Percentiles rank a stretch among this genome's conserved stretches.
Evolutionary conservation across 2,329 filamentous ascomycete genomes (phyloP).

Genomic region (Reticulascus tulasneorum): DNA sequence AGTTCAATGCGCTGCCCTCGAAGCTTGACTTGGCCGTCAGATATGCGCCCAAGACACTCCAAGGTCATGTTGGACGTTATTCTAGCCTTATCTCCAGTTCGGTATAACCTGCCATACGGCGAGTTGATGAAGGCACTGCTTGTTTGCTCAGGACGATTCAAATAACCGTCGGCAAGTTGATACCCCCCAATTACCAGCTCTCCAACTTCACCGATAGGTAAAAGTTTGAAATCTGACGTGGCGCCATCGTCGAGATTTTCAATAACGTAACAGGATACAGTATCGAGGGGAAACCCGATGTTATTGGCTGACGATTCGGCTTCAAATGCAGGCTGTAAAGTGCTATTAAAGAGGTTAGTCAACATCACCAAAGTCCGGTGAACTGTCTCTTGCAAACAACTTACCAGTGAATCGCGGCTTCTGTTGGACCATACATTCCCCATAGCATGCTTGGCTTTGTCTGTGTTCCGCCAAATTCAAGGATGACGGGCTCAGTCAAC

Average conservation of each 20-base stretch:
- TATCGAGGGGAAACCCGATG: constrained; percentile 75
- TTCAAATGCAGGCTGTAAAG: constrained; percentile 62
- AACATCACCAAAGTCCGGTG: not conserved
- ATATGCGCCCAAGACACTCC: constrained; percentile 80
- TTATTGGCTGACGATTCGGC: constrained; percentile 55
- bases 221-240: constrained; percentile 39
- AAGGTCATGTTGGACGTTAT: constrained; percentile 64
- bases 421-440: constrained; percentile 93
- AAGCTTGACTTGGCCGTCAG: constrained; percentile 79
- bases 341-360: too few relatives aligned
- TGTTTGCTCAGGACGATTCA: constrained; percentile 78
- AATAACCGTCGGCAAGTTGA: constrained; percentile 76
- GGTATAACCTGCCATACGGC: constrained; percentile 67
- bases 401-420: constrained; percentile 82
- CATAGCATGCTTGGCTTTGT: constrained; percentile 63
- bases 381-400: too few relatives aligned
- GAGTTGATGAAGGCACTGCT: constrained; percentile 65
- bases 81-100: constrained; percentile 79
- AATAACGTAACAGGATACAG: constrained; percentile 74
- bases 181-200: constrained; percentile 78
- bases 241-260: constrained; percentile 34
- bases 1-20: constrained; percentile 80
- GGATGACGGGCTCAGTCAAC: constrained; percentile 72
- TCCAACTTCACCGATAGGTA: constrained; percentile 65
- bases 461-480: constrained; percentile 67